A percentile compares a stretch with the other conserved stretches of the same genome.
Evolutionary conservation across 1,284 basidiomycete species (phyloP).

Genomic region (Tetrapyrgos nigripes): DNA sequence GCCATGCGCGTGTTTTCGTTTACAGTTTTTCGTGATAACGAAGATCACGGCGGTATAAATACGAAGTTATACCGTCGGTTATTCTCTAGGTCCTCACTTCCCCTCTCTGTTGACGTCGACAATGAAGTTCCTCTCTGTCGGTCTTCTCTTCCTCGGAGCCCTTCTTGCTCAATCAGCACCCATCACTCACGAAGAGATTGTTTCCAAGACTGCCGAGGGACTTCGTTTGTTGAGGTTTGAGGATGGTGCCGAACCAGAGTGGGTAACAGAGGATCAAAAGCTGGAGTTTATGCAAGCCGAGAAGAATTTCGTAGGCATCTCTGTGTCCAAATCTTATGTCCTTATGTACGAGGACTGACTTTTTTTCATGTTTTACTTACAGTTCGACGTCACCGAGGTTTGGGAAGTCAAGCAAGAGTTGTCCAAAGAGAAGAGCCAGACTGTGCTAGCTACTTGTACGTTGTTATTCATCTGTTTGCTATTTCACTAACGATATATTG

Average conservation of each 20-base stretch:
- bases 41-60: not conserved
- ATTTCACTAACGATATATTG: conserved; percentile 8
- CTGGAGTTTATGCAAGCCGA: conserved; percentile 39
- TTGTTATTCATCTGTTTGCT: conserved; percentile 3
- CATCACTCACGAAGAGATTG: conserved; percentile 41
- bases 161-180: conserved; percentile 27
- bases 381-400: conserved; percentile 59
- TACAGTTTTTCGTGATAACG: no score
- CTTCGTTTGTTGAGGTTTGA: conserved; percentile 56
- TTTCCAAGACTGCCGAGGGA: conserved; percentile 41
- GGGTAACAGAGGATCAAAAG: conserved; percentile 52
- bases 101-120: not conserved
- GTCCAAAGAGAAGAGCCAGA: conserved; percentile 18
- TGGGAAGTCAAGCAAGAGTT: conserved; percentile 52
- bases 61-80: not conserved
- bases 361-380: not conserved
- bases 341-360: not conserved
- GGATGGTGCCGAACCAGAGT: conserved; percentile 50
- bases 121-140: conserved; percentile 4
- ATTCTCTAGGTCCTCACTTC: not conserved
- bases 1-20: no score
- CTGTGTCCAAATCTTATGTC: not conserved
- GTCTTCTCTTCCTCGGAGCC: not conserved
- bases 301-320: conserved; percentile 39
- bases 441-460: conserved; percentile 36